Base-by-base conservation (phyloP, 495 filamentous ascomycete genomes). In the Aspergillus diversus region DNA sequence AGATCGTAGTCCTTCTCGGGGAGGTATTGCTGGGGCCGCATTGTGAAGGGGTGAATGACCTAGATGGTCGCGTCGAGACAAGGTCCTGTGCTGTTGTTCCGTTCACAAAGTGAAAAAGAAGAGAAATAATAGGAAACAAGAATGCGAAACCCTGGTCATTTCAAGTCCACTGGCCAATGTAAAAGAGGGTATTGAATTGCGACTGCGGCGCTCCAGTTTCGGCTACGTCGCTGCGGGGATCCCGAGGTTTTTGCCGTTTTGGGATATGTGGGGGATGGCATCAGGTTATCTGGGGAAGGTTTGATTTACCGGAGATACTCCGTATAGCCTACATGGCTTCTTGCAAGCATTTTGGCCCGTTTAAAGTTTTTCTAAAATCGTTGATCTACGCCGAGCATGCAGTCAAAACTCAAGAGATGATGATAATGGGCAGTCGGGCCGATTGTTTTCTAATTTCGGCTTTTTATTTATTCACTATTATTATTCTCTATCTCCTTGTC, bases 1-100 rank as follows among this genome's bases (percentile, higher is more conserved):
- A 67, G 51, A 8, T 63, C 51, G 21, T 64, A 61, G 48, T 61
- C 65, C 46, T 59, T 63, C 8, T 61, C 65, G 7, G 65, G 65
- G 49, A 60, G 37, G 65, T 64, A 64, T 55, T 61, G 55, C 61
- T 27, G 21, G 21, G 64, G 16, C 60, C 34, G 17, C 56, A 50
- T 17, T 9, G 54, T 13, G 53, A 37, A n/a, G 13, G 47, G 12
- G 37, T n/a, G 7, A 7, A 2, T 51, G 7, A n/a, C 16, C 35
- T 46, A 6, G 39, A 9, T 37, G n/a, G 11, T 43, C 5, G n/a
- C 11, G 8, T 13, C 11, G 8, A 43, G n/a, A 2, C 11, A 15
- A 7, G 11, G 12, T 11, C 4, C 37, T 13, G 39, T 39, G 37
- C 8, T 39, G 39, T 11, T 11, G 11, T 11, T 43, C n/a, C 39